Percentiles rank a stretch among this genome's conserved stretches.
Conservation (phyloP, 2,329 filamentous ascomycete genomes). For the Bipolaris sorokiniana region DNA sequence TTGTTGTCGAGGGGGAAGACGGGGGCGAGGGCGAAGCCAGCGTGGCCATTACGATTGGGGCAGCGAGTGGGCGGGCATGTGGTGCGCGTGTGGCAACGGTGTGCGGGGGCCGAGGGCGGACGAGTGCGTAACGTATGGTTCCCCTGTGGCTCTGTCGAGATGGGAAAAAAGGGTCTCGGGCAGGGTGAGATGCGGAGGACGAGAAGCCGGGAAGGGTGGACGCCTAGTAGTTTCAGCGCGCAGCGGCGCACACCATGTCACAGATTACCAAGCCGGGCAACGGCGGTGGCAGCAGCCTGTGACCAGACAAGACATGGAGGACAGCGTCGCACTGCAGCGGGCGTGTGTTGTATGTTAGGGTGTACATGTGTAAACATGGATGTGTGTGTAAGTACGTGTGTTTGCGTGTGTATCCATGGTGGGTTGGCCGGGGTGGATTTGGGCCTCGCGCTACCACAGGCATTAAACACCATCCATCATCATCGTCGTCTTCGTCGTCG, state of each 20-base stretch:
- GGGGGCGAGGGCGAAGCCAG: slow-evolving; percentile 49
- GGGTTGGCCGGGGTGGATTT: too few relatives aligned
- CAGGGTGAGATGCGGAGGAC: slow-evolving; percentile 16
- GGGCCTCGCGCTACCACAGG: too few relatives aligned
- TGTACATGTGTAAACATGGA: too few relatives aligned
- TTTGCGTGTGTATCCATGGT: too few relatives aligned
- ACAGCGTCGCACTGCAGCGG: not conserved
- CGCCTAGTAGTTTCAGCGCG: slow-evolving; percentile 39
- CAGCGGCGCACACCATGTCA: slow-evolving; percentile 25
- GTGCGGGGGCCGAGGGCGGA: not conserved
- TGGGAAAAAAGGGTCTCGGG: slow-evolving; percentile 9
- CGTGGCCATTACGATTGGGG: slow-evolving; percentile 45
- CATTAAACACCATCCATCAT: too few relatives aligned
- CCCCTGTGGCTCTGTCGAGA: slow-evolving; percentile 3
- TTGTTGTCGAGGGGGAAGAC: slow-evolving; percentile 46
- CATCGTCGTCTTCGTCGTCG: too few relatives aligned
- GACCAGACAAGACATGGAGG: too few relatives aligned
- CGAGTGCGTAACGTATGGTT: not conserved
- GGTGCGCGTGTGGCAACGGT: slow-evolving; percentile 17
- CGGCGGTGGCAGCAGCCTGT: not conserved
- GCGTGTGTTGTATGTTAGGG: too few relatives aligned
- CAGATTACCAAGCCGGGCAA: slow-evolving; percentile 10
- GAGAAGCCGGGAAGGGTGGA: slow-evolving; percentile 16
- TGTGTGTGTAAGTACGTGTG: too few relatives aligned
- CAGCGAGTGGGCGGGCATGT: slow-evolving; percentile 33